Base-by-base conservation (phyloP, 2,329 filamentous ascomycete genomes). In the Chaetomium sp. region DNA sequence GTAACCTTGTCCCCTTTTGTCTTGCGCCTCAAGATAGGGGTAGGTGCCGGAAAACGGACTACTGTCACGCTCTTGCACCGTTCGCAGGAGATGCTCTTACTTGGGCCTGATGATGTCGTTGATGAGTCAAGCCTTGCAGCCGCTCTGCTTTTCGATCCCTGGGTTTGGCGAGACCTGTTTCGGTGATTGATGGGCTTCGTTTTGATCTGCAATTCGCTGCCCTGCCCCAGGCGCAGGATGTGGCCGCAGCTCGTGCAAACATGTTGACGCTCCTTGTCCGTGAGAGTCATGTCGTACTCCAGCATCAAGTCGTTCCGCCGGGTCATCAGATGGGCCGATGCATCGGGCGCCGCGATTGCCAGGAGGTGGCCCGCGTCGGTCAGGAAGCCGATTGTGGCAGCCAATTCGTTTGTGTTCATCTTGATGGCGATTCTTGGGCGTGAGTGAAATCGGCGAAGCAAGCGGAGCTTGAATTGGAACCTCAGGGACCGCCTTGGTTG, bases 341-440 rank as follows among this genome's bases (percentile, higher is more conserved):
- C 79, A 59, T 79, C 74, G 1, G 83, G 82, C 0, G 81, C 76
- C 1, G 74, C 68, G 9, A 69, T 66, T 3, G 75, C 71, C 12
- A 86, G 71, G 8, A 85, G 68, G 69, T 86, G 79, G 1, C 82
- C 80, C 1, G 82, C 80, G 65, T 85, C 76, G 9, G 77, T 80
- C 3, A 86, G 74, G 59, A 76, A 83, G 9, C 65, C 65, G 43
- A 76, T 55, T 0, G 65, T 56, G 0, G 63, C 52, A 27, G 67
- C 51, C 8, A 60, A 9, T 1, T 61, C 59, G 50, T 47, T 46
- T n/a, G 53, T 53, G 27, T 56, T 48, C 61, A 60, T 60, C 14
- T 41, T 56, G 19, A 27, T 27, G 19, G 19, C 19, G 19, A 55
- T 42, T 46, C 32, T 9, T 27, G 41, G 50, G 43, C 52, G 40